These are phyloP conservation scores for Bullera alba DNA, from an alignment of 768 basidiomycete species.

Conservation along the genomic window DNA sequence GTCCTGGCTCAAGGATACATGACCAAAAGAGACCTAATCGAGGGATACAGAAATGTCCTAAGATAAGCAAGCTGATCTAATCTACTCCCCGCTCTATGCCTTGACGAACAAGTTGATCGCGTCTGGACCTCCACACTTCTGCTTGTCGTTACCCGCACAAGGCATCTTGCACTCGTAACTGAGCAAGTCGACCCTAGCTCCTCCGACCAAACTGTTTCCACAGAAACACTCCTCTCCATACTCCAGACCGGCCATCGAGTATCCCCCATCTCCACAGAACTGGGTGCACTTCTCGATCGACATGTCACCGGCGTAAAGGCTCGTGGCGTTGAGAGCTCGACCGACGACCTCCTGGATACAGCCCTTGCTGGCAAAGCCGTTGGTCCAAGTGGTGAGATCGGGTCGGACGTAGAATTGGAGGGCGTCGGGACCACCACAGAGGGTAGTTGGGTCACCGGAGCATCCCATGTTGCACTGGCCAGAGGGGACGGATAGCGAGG, in stretches of 20 bases:
- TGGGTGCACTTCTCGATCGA: conserved; percentile 42
- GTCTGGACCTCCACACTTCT: conserved; percentile 40
- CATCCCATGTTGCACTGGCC: conserved; percentile 66
- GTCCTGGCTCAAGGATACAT: no score
- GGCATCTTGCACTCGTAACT: conserved; percentile 40
- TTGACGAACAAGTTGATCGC: not conserved
- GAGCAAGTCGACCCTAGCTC: conserved; percentile 16
- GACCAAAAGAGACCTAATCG: no score
- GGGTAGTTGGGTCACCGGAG: conserved; percentile 49
- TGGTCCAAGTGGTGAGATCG: conserved; percentile 23
- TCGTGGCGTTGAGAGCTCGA: conserved; percentile 33
- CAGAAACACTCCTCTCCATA: conserved; percentile 19
- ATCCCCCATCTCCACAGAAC: conserved; percentile 10
- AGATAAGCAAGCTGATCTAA: no score
- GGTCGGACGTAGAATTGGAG: not conserved
- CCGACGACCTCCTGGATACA: conserved; percentile 24
- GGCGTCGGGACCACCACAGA: conserved; percentile 28
- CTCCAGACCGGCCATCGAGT: conserved; percentile 13
- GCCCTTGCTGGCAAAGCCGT: conserved; percentile 5
- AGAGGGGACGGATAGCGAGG: not conserved
- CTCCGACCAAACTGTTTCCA: conserved; percentile 9
- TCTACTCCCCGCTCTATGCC: no score
- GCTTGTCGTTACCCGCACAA: conserved; percentile 36
- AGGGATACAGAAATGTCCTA: no score
- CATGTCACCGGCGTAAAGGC: conserved; percentile 31